Conservation (phyloP, 164 flowering plant genomes). For the Tinospora cordifolia region DNA sequence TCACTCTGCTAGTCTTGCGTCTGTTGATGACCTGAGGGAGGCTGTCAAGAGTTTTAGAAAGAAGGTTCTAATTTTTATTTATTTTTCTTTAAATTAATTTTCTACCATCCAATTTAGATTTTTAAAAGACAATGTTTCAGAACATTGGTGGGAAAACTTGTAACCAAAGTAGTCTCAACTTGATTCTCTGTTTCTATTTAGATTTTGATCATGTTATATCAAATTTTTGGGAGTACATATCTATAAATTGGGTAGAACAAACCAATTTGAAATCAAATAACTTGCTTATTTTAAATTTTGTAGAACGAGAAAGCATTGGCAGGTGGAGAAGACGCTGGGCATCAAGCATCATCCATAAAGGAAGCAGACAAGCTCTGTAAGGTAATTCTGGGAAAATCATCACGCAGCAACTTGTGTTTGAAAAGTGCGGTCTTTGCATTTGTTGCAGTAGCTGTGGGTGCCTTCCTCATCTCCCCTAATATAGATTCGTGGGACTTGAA, state of each 20-base stretch:
- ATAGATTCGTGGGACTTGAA: constrained; percentile 47
- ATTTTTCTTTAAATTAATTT: neutral
- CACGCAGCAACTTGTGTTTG: constrained; percentile 53
- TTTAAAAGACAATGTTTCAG: neutral
- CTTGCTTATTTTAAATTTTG: neutral
- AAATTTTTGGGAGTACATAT: no score
- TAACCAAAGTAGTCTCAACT: neutral
- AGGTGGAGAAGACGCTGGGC: constrained; percentile 29
- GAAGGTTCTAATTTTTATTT: constrained; percentile 39
- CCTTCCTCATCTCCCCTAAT: constrained; percentile 39
- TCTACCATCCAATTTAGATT: neutral
- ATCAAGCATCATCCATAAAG: constrained; percentile 30
- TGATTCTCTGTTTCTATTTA: neutral
- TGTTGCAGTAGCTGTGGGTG: constrained; percentile 42
- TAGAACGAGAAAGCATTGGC: constrained; percentile 67
- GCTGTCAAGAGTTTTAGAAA: constrained; percentile 52
- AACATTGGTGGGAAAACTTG: neutral
- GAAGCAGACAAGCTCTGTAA: constrained; percentile 80
- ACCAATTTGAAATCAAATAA: neutral
- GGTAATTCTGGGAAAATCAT: constrained; percentile 35
- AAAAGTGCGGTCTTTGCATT: constrained; percentile 30
- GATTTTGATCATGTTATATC: no score
- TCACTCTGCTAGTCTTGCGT: constrained; percentile 28
- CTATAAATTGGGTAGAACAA: no score
- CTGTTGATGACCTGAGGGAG: constrained; percentile 28